Conservation (phyloP, 2,329 filamentous ascomycete species). For the Penicillium thymicola region DNA sequence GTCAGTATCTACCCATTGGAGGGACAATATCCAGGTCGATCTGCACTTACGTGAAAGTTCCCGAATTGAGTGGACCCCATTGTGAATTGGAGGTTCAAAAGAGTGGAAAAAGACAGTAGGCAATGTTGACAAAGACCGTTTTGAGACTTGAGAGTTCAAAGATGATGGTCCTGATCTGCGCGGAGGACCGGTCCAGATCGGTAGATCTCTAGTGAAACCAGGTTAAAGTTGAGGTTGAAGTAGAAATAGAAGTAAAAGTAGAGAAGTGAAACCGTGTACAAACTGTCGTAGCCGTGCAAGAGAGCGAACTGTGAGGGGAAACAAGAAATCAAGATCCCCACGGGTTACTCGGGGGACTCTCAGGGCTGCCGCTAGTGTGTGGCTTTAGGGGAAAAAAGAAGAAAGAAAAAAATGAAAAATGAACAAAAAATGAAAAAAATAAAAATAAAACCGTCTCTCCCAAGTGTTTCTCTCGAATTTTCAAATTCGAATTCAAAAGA, state of each 20-base stretch:
- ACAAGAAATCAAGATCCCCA: neutral
- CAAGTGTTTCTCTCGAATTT: neutral
- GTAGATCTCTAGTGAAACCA: neutral
- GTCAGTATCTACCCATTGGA: conserved; percentile 20
- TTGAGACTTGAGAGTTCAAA: neutral
- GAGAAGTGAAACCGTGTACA: neutral
- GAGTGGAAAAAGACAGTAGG: conserved; percentile 4
- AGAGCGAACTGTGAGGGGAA: neutral
- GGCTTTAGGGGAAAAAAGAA: neutral
- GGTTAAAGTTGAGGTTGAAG: neutral
- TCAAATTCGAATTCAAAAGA: neutral
- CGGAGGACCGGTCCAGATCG: conserved; percentile 3
- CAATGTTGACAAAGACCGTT: conserved; percentile 9
- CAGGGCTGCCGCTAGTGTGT: conserved; percentile 12
- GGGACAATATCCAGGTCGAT: conserved; percentile 8
- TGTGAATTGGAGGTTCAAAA: neutral
- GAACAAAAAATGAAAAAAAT: neutral
- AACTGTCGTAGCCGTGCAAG: neutral
- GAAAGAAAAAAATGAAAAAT: neutral
- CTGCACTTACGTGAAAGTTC: conserved; percentile 53
- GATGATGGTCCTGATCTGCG: conserved; percentile 11
- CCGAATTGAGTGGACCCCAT: conserved; percentile 57
- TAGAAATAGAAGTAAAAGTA: neutral
- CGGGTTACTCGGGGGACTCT: conserved; percentile 12
- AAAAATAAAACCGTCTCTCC: neutral